These are phyloP conservation scores for Zymoseptoria ardabiliae DNA, from an alignment of 2,329 filamentous ascomycete genomes.

Conservation along the genomic window DNA sequence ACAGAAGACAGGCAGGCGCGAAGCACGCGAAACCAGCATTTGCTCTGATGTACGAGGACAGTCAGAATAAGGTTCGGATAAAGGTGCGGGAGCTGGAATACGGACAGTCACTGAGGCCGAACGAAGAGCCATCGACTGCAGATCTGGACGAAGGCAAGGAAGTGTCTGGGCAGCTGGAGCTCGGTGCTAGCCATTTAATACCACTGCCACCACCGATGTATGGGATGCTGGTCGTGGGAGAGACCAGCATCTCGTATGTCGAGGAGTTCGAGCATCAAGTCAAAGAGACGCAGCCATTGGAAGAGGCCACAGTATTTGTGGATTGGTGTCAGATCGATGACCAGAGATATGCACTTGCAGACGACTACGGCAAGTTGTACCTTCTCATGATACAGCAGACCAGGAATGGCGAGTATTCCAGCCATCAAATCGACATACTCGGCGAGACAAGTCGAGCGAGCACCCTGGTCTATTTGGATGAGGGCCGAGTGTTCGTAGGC, in stretches of 20 bases:
- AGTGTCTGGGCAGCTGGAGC: conserved; percentile 46
- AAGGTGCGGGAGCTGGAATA: conserved; percentile 51
- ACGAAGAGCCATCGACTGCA: conserved; percentile 42
- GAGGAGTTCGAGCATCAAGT: conserved; percentile 64
- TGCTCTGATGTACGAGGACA: conserved; percentile 59
- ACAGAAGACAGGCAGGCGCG: conserved; percentile 39
- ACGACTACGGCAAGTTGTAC: conserved; percentile 82
- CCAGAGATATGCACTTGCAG: conserved; percentile 76
- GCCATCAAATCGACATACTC: conserved; percentile 63
- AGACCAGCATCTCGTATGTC: conserved; percentile 74
- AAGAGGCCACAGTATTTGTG: conserved; percentile 78
- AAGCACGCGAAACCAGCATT: conserved; percentile 49
- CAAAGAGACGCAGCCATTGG: conserved; percentile 56
- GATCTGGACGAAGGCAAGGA: conserved; percentile 46
- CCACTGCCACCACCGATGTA: conserved; percentile 52
- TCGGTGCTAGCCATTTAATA: conserved; percentile 55
- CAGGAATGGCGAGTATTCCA: conserved; percentile 58
- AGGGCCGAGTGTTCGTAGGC: conserved; percentile 71
- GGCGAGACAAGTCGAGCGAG: conserved; percentile 68
- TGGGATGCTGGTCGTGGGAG: conserved; percentile 41
- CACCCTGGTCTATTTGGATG: conserved; percentile 68
- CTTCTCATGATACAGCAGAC: conserved; percentile 70
- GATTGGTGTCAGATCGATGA: conserved; percentile 81
- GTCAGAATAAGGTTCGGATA: conserved; percentile 47
- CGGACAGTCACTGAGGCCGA: conserved; percentile 35